Base-by-base conservation (phyloP, 192 early-diverging fungal species). In the Piromyces sp. region DNA sequence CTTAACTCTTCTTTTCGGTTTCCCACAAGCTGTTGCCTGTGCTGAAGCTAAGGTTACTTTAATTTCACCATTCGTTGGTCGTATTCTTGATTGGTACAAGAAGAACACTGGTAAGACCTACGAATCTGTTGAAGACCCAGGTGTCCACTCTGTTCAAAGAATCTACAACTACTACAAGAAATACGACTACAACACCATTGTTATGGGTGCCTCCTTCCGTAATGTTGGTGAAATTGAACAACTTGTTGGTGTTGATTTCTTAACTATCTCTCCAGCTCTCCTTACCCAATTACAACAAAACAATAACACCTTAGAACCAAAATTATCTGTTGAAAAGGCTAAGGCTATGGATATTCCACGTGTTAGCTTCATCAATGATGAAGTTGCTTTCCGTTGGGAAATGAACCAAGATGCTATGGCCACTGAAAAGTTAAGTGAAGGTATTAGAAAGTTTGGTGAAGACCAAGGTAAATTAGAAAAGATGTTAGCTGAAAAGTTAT, bases 81-180 rank as follows among this genome's bases (percentile, higher is more conserved):
- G 97, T 87, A 99, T 99, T 83, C 92, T 99, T 79, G 97, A 98
- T 88, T 98, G 96, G 96, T 94, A 97, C 93, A 98, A 98, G 90
- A 89, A 93, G 83, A 85, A 86, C 83, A 95, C 94, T 79, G 96
- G 95, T 82, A 92, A 98, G 89, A 87, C 82, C 82, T 97, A 95
- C 87, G 88, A 83, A 14, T 87, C 90, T 58, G 84, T 88, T 83
- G 92, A 93, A 84, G 97, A 99, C 88, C 97, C 97, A 42, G 97
- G 97, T 83, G 97, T 99, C 36, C 79, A 89, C 79, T 97, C 96
- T 33, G 97, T 99, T 36, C 87, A 89, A 89, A 86, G 90, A 84
- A 99, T 99, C 87, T 99, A 97, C 93, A 97, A 97, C 91, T 99
- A 99, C 92, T 98, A 99, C 94, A 98, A 98, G 90, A 93, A 95